phyloP scores from a whole-genome alignment of 2,329 filamentous ascomycete genomes.

The Sporothrix euskadiensis region DNA sequence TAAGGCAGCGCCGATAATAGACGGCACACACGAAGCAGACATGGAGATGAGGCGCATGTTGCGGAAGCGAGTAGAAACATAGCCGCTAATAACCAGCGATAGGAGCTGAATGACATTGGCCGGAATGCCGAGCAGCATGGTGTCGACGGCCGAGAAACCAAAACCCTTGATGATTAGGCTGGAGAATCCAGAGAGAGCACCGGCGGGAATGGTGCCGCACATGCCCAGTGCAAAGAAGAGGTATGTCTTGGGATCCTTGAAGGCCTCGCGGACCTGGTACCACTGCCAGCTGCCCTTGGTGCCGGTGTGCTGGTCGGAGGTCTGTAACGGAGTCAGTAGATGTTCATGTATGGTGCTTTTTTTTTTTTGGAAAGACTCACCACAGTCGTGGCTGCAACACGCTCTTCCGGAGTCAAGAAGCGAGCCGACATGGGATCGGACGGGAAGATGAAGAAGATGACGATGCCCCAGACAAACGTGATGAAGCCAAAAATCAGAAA shows the following conservation, averaged over 20 bases:
- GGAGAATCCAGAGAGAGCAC: slow-evolving; percentile 54
- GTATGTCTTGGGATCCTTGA: slow-evolving; percentile 40
- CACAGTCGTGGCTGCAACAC: slow-evolving; percentile 38
- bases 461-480: slow-evolving; percentile 39
- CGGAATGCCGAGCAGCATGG: slow-evolving; percentile 62
- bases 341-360: neutral
- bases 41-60: slow-evolving; percentile 49
- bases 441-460: slow-evolving; percentile 33
- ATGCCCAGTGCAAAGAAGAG: slow-evolving; percentile 38
- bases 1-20: slow-evolving; percentile 46
- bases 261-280: slow-evolving; percentile 39
- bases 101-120: slow-evolving; percentile 62
- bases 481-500: slow-evolving; percentile 42
- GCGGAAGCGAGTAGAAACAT: slow-evolving; percentile 45
- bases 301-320: slow-evolving; percentile 46
- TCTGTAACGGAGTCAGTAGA: slow-evolving; percentile 31
- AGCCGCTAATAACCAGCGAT: slow-evolving; percentile 56
- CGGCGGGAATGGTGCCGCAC: slow-evolving; percentile 38
- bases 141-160: slow-evolving; percentile 56
- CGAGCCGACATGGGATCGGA: slow-evolving; percentile 34
- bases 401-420: slow-evolving; percentile 35
- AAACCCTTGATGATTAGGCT: slow-evolving; percentile 55
- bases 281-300: slow-evolving; percentile 38
- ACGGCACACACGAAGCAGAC: slow-evolving; percentile 42
- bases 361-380: neutral